A percentile compares a stretch with the other conserved stretches of the same genome.
Evolutionary conservation across 257 asterid genomes (phyloP).

Genomic region (Henckelia pumila): DNA sequence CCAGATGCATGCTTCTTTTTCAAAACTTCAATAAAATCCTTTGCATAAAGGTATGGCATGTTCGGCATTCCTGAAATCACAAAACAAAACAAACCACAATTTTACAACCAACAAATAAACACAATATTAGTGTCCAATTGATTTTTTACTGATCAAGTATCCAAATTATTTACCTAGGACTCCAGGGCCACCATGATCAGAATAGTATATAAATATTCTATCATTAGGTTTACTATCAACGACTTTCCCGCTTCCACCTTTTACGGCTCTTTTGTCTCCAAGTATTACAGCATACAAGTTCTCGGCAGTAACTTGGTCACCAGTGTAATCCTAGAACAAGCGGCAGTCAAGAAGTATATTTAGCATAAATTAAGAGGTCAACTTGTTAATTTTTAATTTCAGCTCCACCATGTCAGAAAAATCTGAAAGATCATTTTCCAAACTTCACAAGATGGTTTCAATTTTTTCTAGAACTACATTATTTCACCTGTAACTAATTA

Average conservation of each 20-base stretch:
- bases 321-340: constrained; percentile 69
- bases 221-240: constrained; percentile 64
- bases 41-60: constrained; percentile 61
- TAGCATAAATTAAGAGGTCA: neutral
- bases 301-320: constrained; percentile 52
- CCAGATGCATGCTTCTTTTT: constrained; percentile 67
- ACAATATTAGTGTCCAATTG: neutral
- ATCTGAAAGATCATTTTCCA: neutral
- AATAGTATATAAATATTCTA: constrained; percentile 72
- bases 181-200: constrained; percentile 97
- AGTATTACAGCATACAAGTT: constrained; percentile 76
- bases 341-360: neutral
- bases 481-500: too few relatives aligned
- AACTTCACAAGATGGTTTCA: too few relatives aligned
- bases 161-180: constrained; percentile 61
- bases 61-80: constrained; percentile 68
- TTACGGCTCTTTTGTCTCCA: constrained; percentile 58
- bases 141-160: neutral
- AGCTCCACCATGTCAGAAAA: neutral
- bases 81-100: neutral
- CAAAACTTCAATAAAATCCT: constrained; percentile 67
- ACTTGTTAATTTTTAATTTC: neutral
- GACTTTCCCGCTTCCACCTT: constrained; percentile 84
- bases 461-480: neutral
- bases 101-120: neutral